These are phyloP conservation scores for Lasiosphaeria hispida DNA, from an alignment of 495 filamentous ascomycete species.

Conservation along the genomic window DNA sequence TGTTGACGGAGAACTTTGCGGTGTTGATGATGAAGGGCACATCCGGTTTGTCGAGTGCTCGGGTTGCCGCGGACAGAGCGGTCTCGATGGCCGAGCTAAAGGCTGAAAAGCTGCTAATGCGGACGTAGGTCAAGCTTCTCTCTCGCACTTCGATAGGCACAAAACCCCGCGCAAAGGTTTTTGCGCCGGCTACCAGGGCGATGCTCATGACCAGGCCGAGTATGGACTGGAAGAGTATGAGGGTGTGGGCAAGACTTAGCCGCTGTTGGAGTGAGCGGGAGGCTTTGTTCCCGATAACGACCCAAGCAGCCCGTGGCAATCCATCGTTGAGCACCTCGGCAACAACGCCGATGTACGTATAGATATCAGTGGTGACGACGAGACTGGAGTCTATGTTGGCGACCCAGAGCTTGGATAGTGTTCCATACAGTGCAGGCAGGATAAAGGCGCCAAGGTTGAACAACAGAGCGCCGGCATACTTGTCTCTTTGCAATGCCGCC, in stretches of 20 bases:
- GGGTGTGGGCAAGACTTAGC: slow-evolving; percentile 59
- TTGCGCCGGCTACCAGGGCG: slow-evolving; percentile 55
- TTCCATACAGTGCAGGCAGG: slow-evolving; percentile 67
- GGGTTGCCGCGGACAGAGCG: slow-evolving; percentile 58
- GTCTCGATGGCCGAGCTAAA: slow-evolving; percentile 63
- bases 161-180: slow-evolving; percentile 57
- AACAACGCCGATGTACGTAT: slow-evolving; percentile 59
- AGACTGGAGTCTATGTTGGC: slow-evolving; percentile 63
- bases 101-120: slow-evolving; percentile 60
- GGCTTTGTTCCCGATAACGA: slow-evolving; percentile 65
- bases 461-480: slow-evolving; percentile 55
- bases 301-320: slow-evolving; percentile 66
- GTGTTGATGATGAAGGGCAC: slow-evolving; percentile 68
- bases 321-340: slow-evolving; percentile 73
- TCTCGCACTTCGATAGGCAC: slow-evolving; percentile 58
- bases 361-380: slow-evolving; percentile 66
- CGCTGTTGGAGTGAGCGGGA: slow-evolving; percentile 53
- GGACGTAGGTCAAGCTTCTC: slow-evolving; percentile 61
- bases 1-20: slow-evolving; percentile 63
- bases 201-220: slow-evolving; percentile 62
- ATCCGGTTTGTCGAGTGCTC: slow-evolving; percentile 70
- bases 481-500: background rate
- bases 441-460: slow-evolving; percentile 65
- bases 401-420: slow-evolving; percentile 72
- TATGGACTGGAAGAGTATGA: slow-evolving; percentile 57